A percentile compares a stretch with the other conserved stretches of the same genome.
These are phyloP conservation scores for Ophiostoma ips DNA, from an alignment of 2,329 filamentous ascomycete genomes.

Conservation along the genomic window DNA sequence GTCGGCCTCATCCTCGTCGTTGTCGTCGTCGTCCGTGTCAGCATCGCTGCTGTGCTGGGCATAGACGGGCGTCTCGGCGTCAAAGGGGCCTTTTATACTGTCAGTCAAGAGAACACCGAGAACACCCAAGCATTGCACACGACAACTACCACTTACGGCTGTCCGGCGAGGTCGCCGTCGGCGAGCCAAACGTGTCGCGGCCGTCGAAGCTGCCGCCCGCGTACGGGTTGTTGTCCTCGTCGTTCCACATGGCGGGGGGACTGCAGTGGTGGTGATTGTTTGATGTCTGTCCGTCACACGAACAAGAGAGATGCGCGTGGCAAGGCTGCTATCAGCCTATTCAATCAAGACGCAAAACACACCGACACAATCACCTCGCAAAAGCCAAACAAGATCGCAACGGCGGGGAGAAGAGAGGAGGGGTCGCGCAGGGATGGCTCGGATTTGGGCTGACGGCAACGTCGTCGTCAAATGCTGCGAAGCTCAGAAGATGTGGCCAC, in stretches of 20 bases:
- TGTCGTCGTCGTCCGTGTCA: slow-evolving; percentile 28
- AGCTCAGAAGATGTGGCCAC: background rate
- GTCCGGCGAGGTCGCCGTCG: slow-evolving; percentile 48
- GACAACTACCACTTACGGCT: slow-evolving; percentile 31
- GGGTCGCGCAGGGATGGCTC: too few relatives aligned
- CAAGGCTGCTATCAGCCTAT: too few relatives aligned
- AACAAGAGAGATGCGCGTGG: too few relatives aligned
- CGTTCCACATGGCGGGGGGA: slow-evolving; percentile 99
- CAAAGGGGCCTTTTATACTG: background rate
- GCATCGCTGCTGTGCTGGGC: slow-evolving; percentile 26
- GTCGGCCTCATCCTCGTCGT: slow-evolving; percentile 26
- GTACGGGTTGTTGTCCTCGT: slow-evolving; percentile 97
- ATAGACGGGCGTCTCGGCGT: background rate
- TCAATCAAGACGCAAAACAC: too few relatives aligned
- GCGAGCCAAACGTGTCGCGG: slow-evolving; percentile 64
- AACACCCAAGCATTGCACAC: background rate
- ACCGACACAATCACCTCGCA: too few relatives aligned
- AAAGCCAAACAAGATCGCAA: too few relatives aligned
- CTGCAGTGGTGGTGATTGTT: too few relatives aligned
- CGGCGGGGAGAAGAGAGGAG: too few relatives aligned
- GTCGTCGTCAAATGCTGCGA: too few relatives aligned
- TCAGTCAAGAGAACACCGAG: background rate
- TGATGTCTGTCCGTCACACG: too few relatives aligned
- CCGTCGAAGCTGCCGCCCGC: slow-evolving; percentile 71
- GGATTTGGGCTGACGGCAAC: too few relatives aligned